These are phyloP conservation scores for Diplogelasinospora grovesii DNA, from an alignment of 495 filamentous ascomycete species.

Conservation along the genomic window DNA sequence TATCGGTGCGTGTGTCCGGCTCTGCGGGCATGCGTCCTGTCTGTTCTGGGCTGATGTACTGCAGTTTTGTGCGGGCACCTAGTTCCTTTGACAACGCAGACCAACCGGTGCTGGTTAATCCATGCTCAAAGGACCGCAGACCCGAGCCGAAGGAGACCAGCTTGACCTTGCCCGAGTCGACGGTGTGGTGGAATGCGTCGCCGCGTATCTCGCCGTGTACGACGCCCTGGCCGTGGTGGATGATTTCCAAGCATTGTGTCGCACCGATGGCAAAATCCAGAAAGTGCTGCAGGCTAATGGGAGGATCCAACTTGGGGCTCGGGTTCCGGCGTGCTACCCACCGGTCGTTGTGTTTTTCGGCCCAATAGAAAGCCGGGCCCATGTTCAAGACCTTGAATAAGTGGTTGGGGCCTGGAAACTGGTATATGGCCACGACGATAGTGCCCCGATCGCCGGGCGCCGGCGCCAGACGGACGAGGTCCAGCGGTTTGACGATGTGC, in stretches of 20 bases:
- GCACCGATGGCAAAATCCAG: conserved; percentile 86
- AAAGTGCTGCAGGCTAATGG: conserved; percentile 64
- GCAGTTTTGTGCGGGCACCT: conserved; percentile 75
- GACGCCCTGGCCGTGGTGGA: conserved; percentile 76
- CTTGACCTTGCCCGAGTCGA: conserved; percentile 60
- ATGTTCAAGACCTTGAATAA: conserved; percentile 64
- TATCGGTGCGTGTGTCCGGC: conserved; percentile 83
- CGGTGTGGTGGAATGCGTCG: conserved; percentile 80
- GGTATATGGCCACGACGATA: conserved; percentile 69
- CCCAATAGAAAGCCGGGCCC: conserved; percentile 65
- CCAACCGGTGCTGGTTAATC: conserved; percentile 79
- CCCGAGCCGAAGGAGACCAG: conserved; percentile 81
- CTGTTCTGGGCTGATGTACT: conserved; percentile 86
- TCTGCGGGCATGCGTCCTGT: conserved; percentile 85
- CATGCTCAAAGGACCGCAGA: conserved; percentile 77
- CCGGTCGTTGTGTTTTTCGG: conserved; percentile 41
- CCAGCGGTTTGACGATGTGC: conserved; percentile 69
- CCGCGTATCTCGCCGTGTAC: conserved; percentile 83
- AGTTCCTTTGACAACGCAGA: conserved; percentile 68
- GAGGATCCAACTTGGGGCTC: conserved; percentile 43
- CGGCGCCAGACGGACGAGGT: conserved; percentile 58
- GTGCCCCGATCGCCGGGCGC: conserved; percentile 56
- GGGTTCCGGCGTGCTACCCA: conserved; percentile 32
- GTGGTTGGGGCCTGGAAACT: conserved; percentile 69
- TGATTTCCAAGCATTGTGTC: conserved; percentile 72